Base-by-base conservation (phyloP, 139 green algal genomes). In the Chlorella sp. region DNA sequence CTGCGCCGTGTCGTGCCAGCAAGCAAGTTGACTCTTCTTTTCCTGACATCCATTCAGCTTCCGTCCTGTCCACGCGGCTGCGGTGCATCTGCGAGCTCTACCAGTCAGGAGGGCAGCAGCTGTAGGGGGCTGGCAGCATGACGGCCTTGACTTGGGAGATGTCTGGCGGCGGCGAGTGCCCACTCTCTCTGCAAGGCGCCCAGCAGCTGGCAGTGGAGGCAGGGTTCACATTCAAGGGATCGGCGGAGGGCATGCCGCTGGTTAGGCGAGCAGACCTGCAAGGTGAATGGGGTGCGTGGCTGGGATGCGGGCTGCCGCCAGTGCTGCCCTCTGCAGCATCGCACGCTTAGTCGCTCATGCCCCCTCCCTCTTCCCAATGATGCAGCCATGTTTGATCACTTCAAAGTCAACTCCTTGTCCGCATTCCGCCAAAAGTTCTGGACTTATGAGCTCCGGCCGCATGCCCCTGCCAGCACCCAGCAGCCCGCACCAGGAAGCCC, bases 181-280 rank as follows among this genome's bases (percentile, higher is more conserved):
- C 22, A 7, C 28, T 89, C 32, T 73, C 85, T 18, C 71, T 89
- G 42, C 32, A 82, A 34, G 85, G 83, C n/a, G 85, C 85, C 22
- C 69, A 83, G 86, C 76, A 91, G 30, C 61, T 92, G 11, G 73
- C 89, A 3, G 12, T 92, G 15, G 37, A 85, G 12, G 64, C 81
- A 2, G 81, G 80, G 9, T 88, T 84, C 40, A 21, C 40, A 28
- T 88, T 48, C 57, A 40, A 61, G 34, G 36, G 39, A 30, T 76
- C 64, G 11, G 34, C 26, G 28, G 75, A 82, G 12, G 28, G 2
- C 28, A 30, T 61, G 73, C 71, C 71, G 9, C 48, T 89, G 18
- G 53, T 34, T 21, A 42, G 73, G 48, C 26, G 86, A 2, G 76
- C 75, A 14, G 48, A 89, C 76, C 28, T 89, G 24, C 75, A 85